Conservation (phyloP, 345 rosid species). For the Arabis hirsuta region DNA sequence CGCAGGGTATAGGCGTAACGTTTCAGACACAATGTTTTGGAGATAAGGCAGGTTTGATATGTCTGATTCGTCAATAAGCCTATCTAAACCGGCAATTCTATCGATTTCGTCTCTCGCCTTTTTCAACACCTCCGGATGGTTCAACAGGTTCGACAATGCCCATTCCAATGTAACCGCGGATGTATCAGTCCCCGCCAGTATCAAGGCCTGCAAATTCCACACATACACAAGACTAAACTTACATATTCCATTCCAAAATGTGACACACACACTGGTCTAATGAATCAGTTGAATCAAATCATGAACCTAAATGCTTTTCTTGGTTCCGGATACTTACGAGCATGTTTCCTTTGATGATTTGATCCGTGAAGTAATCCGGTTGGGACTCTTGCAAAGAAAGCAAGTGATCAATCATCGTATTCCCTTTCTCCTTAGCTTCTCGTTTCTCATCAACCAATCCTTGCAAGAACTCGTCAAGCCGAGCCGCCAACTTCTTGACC, state of each 20-base stretch:
- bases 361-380: slow-evolving; percentile 55
- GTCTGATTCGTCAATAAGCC: slow-evolving; percentile 46
- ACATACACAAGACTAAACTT: slow-evolving; percentile 3
- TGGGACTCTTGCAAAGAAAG: slow-evolving; percentile 58
- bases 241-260: not conserved
- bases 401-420: slow-evolving; percentile 57
- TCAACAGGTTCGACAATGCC: slow-evolving; percentile 52
- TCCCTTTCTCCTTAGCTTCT: slow-evolving; percentile 20
- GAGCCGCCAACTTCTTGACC: slow-evolving; percentile 26
- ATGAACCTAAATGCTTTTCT: not conserved
- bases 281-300: not conserved
- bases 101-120: slow-evolving; percentile 48
- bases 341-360: slow-evolving; percentile 56
- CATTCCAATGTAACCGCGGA: slow-evolving; percentile 53
- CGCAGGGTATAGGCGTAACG: slow-evolving; percentile 49
- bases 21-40: slow-evolving; percentile 49
- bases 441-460: slow-evolving; percentile 56
- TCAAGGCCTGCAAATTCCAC: slow-evolving; percentile 38
- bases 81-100: slow-evolving; percentile 32
- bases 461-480: slow-evolving; percentile 54
- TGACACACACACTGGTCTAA: not conserved
- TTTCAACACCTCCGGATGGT: slow-evolving; percentile 43
- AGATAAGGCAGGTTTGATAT: slow-evolving; percentile 49
- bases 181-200: slow-evolving; percentile 56
- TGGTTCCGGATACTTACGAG: slow-evolving; percentile 28